Base-by-base conservation (phyloP, 768 basidiomycete species). In the Hygrocybe coccinea region DNA sequence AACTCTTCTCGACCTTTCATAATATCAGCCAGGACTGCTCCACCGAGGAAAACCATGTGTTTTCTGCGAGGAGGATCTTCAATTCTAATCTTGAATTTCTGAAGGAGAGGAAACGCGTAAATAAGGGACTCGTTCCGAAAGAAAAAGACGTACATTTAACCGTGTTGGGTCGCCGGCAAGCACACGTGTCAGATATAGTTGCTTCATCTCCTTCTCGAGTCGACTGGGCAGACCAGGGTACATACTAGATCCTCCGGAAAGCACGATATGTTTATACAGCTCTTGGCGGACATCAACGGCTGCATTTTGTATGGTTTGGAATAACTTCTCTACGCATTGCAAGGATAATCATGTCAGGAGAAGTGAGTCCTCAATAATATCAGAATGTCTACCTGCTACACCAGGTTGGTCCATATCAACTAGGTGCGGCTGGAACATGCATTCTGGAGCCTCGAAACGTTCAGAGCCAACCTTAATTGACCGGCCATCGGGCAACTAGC, bases 41-140 rank as follows among this genome's bases (percentile, higher is more conserved):
- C 97, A 22, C 97, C 97, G 7, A 98, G 82, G 86, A 97, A 98
- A 36, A 97, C 95, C 95, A 97, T 97, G 72, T 97, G 95, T 73
- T 97, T 98, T 67, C 97, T 83, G 66, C 94, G 87, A 29, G 97
- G 97, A 25, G 95, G 93, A 71, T 98, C 97, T 71, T 99, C 95
- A 64, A 98, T 97, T 45, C 87, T 85, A 69, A 98, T 95, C 79
- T 99, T 98, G 81, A 99, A 98, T 87, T 97, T 95, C 95, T 99
- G 67, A 19, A 25, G 10, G 24, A 34, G 35, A 9, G 34, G 35
- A 17, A 50, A n/a, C n/a, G n/a, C n/a, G n/a, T n/a, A n/a, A 41
- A 46, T 25, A 54, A 46, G 24, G 29, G 47, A 17, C 25, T 14
- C 43, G 50, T 3, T 15, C 33, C 17, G 59, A 44, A 37, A 8